Evolutionary conservation across 352 stramenopile species (phyloP).

Genomic region (Pythium vanterpoolii): DNA sequence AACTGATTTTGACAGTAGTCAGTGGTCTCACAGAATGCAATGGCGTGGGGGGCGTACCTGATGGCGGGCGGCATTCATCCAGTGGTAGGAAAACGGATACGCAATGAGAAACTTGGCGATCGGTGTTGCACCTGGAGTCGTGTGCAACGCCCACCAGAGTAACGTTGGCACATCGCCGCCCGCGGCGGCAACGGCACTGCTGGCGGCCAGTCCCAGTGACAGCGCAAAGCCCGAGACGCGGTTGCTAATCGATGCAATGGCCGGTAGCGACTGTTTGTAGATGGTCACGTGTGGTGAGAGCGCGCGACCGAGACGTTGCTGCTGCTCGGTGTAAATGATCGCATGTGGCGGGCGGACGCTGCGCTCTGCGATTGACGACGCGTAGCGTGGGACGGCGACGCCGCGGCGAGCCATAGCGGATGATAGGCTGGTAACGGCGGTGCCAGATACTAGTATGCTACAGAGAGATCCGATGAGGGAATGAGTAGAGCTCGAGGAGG

Average conservation of each 20-base stretch:
- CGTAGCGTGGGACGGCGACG: neutral
- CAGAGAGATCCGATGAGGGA: neutral
- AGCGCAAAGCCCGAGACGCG: slow-evolving; percentile 89
- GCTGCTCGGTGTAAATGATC: slow-evolving; percentile 76
- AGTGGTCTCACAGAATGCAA: no score
- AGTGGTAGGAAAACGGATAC: slow-evolving; percentile 95
- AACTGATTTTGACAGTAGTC: slow-evolving; percentile 29
- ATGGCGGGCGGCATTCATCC: slow-evolving; percentile 86
- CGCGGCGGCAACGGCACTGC: slow-evolving; percentile 68
- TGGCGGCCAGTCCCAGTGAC: slow-evolving; percentile 70
- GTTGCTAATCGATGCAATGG: slow-evolving; percentile 94
- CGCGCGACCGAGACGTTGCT: slow-evolving; percentile 86
- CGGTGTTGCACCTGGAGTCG: slow-evolving; percentile 66
- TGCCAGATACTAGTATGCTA: neutral
- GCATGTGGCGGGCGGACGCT: slow-evolving; percentile 3
- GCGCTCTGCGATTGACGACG: slow-evolving; percentile 2
- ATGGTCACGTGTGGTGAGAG: slow-evolving; percentile 96
- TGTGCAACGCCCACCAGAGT: slow-evolving; percentile 74
- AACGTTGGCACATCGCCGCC: slow-evolving; percentile 73
- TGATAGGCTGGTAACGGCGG: neutral
- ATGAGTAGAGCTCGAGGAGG: neutral
- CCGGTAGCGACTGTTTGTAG: slow-evolving; percentile 93
- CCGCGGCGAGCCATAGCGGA: neutral
- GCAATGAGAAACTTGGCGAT: slow-evolving; percentile 92
- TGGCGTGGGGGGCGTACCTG: no score